Evolutionary conservation across 1,284 basidiomycete genomes (phyloP).

Genomic region (Kwoniella shivajii): DNA sequence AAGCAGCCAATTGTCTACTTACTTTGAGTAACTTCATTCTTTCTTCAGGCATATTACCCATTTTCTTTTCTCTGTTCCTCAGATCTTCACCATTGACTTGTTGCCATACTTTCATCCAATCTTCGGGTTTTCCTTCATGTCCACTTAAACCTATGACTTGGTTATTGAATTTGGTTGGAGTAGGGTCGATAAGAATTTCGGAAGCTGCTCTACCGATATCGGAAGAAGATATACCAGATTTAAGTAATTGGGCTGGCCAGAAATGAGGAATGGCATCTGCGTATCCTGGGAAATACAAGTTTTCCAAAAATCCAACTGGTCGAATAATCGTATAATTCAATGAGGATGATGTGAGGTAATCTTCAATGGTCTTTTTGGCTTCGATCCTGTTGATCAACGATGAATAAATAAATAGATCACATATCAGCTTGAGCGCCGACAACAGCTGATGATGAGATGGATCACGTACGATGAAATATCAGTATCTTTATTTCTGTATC

Average conservation of each 20-base stretch:
- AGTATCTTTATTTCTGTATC: not conserved
- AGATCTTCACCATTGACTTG: slow-evolving; percentile 1
- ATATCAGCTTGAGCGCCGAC: not conserved
- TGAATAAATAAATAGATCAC: not conserved
- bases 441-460: too few relatives aligned
- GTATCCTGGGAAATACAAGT: not conserved
- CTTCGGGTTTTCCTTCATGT: not conserved
- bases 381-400: not conserved
- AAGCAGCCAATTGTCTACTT: not conserved
- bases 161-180: not conserved
- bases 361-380: not conserved
- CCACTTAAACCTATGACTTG: not conserved
- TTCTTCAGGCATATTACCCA: not conserved
- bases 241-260: not conserved
- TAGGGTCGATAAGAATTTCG: not conserved
- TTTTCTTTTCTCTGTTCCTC: not conserved
- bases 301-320: not conserved
- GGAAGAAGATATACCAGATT: not conserved
- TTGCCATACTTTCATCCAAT: not conserved
- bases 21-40: slow-evolving; percentile 5
- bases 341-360: not conserved
- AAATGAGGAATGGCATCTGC: not conserved
- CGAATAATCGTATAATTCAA: not conserved
- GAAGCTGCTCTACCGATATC: not conserved
- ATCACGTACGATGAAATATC: not conserved